Base-by-base conservation (phyloP, 1,139 yeast species). In the Zygosaccharomyces pseudobailii region DNA sequence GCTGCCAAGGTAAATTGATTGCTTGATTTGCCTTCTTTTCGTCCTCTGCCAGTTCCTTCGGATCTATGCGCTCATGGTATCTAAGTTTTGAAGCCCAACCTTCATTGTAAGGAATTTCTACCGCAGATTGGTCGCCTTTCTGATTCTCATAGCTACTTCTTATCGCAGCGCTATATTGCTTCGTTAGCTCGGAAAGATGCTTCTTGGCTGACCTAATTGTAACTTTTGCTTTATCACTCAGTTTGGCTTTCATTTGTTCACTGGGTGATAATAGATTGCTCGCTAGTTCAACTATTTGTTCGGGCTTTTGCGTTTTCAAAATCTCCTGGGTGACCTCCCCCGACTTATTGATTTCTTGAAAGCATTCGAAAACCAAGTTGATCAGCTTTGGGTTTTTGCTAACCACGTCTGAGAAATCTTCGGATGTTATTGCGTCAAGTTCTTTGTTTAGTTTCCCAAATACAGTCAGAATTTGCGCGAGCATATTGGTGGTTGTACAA, bases 1-100 rank as follows among this genome's bases (percentile, higher is more conserved):
- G 73, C 68, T 86, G 94, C 89, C 89, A 84, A 53, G 92, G 92
- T 47, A 86, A 71, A 31, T 68, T 59, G 48, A 81, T 78, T 52
- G 58, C 61, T 47, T 48, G 46, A 9, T 57, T 51, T 37, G 76
- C 85, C 49, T 58, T 56, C 8, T 75, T 61, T 56, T 79, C 82
- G 50, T 85, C 81, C 59, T 80, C 86, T 46, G 67, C 51, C 7
- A 80, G 67, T 31, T 77, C 79, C 23, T 79, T 82, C 44, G 75
- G 74, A 48, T 83, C 79, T 8, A 80, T 53, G 36, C 65, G 66
- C 13, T 72, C 70, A 57, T 80, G 84, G 46, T 61, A 69, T 38
- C 64, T 69, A 52, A 86, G 70, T n/a, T 72, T 70, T 38, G 74
- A 66, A 21, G 79, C 76, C 82, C 88, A 87, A 23, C 69, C 65